phyloP scores from a whole-genome alignment of 2,329 filamentous ascomycete species.

The Aureobasidium sp. region DNA sequence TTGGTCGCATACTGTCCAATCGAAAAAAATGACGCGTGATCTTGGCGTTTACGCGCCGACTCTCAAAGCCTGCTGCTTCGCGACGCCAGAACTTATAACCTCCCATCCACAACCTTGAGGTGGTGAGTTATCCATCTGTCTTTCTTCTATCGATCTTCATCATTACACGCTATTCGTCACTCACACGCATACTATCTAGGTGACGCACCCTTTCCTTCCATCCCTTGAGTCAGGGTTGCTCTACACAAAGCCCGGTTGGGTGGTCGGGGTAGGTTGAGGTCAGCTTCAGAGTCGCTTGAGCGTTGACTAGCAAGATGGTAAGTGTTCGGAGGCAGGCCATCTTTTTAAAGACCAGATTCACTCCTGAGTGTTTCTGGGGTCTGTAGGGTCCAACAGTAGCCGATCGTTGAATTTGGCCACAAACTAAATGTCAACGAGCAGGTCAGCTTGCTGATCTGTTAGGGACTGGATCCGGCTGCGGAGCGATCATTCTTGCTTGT shows the following conservation, averaged over 20 bases:
- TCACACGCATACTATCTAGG: not conserved
- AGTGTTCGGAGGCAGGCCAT: slow-evolving; percentile 4
- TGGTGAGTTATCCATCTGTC: not conserved
- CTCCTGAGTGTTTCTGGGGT: not conserved
- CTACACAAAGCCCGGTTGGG: not conserved
- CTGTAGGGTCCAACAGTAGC: not conserved
- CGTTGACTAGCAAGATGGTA: not conserved
- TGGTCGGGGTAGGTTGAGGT: not conserved
- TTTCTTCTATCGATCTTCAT: not conserved
- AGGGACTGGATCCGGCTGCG: not conserved
- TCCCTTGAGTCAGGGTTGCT: not conserved
- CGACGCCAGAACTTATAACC: not conserved
- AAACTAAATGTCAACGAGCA: not conserved
- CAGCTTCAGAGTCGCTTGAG: not conserved
- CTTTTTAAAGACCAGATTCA: not conserved
- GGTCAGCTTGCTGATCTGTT: not conserved
- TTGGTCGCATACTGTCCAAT: not conserved
- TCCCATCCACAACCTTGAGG: not conserved
- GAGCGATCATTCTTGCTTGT: not conserved
- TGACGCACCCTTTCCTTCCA: not conserved
- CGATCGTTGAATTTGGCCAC: not conserved
- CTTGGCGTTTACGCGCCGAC: not conserved
- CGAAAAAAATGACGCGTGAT: not conserved
- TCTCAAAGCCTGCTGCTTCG: not conserved
- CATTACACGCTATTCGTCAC: no score